Conservation (phyloP, 2,329 filamentous ascomycete genomes). For the Elsinoe ampelina region DNA sequence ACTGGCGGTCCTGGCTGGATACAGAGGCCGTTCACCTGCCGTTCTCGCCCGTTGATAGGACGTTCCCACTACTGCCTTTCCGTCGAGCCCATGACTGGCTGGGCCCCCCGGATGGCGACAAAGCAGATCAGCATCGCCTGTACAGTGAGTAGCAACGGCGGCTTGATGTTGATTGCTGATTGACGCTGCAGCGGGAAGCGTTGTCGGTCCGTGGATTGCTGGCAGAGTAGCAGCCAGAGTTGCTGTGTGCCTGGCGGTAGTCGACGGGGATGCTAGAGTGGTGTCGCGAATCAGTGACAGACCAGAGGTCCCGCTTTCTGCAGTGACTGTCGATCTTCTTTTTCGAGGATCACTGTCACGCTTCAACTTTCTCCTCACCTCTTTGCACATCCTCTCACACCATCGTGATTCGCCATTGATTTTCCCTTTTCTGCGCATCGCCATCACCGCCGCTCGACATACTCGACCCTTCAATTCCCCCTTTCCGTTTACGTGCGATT, state of each 20-base stretch:
- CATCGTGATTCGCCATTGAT: constrained; percentile 10
- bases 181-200: constrained; percentile 8
- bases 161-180: constrained; percentile 12
- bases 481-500: background rate
- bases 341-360: constrained; percentile 12
- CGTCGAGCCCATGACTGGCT: constrained; percentile 8
- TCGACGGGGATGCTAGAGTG: background rate
- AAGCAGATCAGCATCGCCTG: background rate
- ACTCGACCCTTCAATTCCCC: background rate
- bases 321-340: constrained; percentile 11
- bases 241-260: background rate
- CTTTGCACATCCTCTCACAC: background rate
- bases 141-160: background rate
- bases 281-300: constrained; percentile 4
- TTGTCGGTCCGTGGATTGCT: constrained; percentile 12
- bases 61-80: constrained; percentile 12
- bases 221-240: constrained; percentile 8
- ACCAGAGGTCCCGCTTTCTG: constrained; percentile 9
- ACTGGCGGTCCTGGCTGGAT: background rate
- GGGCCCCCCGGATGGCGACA: constrained; percentile 6
- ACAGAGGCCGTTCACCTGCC: constrained; percentile 9
- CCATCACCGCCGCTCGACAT: background rate
- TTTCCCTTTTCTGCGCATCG: constrained; percentile 4
- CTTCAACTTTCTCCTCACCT: constrained; percentile 10
- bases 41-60: constrained; percentile 7